phyloP scores from a whole-genome alignment of 2,329 filamentous ascomycete genomes.

The Ambrosiella cleistominuta region DNA sequence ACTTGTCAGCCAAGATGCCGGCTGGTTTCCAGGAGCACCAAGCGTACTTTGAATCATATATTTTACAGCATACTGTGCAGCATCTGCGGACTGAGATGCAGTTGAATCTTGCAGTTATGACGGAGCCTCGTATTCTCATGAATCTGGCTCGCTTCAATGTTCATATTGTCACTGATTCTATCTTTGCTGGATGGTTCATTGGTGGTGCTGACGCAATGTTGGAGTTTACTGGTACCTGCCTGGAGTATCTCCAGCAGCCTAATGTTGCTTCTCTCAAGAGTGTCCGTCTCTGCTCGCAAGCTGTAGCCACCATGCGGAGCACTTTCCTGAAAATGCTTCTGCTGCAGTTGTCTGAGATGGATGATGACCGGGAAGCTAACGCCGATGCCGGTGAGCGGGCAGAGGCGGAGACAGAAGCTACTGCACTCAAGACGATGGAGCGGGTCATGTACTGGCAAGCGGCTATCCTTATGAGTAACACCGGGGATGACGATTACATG shows the following conservation, averaged over 20 bases:
- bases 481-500: conserved; percentile 63
- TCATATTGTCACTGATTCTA: conserved; percentile 63
- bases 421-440: conserved; percentile 31
- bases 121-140: conserved; percentile 67
- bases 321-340: conserved; percentile 67
- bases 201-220: conserved; percentile 68
- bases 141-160: conserved; percentile 68
- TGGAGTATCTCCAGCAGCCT: conserved; percentile 78
- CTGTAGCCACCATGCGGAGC: conserved; percentile 55
- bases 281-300: conserved; percentile 78
- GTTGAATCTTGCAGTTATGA: conserved; percentile 51
- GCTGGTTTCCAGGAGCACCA: conserved; percentile 90
- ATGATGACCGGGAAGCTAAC: conserved; percentile 36
- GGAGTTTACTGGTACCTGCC: conserved; percentile 66
- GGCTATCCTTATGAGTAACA: conserved; percentile 63
- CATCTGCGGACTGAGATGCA: conserved; percentile 54
- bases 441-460: conserved; percentile 94
- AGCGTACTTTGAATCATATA: conserved; percentile 83
- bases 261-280: conserved; percentile 68
- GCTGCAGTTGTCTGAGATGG: conserved; percentile 66
- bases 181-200: conserved; percentile 94
- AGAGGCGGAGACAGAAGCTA: not conserved
- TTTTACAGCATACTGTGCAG: conserved; percentile 58
- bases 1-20: conserved; percentile 71
- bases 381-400: conserved; percentile 34